Base-by-base conservation (phyloP, 164 flowering plant genomes). In the Magnolia kwangsiensis region DNA sequence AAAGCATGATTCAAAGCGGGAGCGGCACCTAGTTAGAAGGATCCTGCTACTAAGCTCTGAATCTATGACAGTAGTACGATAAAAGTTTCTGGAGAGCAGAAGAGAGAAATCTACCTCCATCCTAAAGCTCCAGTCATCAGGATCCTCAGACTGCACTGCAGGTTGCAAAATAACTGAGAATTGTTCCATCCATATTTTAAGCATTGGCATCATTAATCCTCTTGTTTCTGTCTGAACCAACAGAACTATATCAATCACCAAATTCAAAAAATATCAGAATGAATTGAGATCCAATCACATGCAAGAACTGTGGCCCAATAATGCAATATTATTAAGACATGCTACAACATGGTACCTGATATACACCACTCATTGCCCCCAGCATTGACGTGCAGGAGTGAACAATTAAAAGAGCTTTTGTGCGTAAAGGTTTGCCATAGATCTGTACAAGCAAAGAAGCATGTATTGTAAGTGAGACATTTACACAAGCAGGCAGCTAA, bases 91-190 rank as follows among this genome's bases (percentile, higher is more conserved):
- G 27, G 6, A 59, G 49, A 18, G 50, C 24, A 61, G 8, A 23
- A 49, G 14, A 9, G 31, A 13, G 16, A 55, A 23, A 50, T 61
- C 72, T 73, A 96, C 99, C 99, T 96, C 98, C 89, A 89, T 89
- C 86, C 93, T 89, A 69, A 93, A 80, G 86, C 91, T 85, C 99
- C 98, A 96, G 76, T 93, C 98, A 86, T 93, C 95, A 79, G 98
- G 91, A 86, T 94, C 97, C 80, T 89, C 92, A 71, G 90, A 77
- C 72, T 80, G 87, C 69, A 96, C 90, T 5, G 97, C 91, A 75
- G 86, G 83, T 71, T 82, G 85, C 74, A 96, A 82, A 74, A 93
- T 87, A 18, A 58, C 71, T 24, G 92, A 81, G 76, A 94, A 93
- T 76, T 88, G 91, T 21, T 85, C 88, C 85, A 94, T 85, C 98